These are phyloP conservation scores for Lachnellula occidentalis DNA, from an alignment of 2,329 filamentous ascomycete genomes.

Conservation along the genomic window DNA sequence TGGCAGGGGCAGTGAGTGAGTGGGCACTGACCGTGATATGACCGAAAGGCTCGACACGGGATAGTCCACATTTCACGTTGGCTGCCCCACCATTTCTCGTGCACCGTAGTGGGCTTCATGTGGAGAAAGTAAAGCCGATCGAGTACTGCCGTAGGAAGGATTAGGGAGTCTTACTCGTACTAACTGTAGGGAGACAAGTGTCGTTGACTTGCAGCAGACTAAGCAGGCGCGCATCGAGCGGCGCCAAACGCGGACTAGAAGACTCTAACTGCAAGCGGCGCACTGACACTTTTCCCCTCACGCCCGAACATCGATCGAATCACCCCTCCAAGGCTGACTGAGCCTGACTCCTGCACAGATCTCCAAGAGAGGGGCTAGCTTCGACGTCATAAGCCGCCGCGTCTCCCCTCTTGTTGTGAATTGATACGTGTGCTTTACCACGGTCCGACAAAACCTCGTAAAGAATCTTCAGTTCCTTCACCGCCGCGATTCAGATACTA, in stretches of 20 bases:
- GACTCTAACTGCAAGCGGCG: neutral
- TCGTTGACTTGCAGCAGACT: neutral
- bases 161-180: neutral
- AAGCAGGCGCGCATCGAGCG: neutral
- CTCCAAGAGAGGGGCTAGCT: neutral
- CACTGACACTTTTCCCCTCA: neutral
- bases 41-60: constrained; percentile 4
- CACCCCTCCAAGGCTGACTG: neutral
- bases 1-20: constrained; percentile 1
- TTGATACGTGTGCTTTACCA: neutral
- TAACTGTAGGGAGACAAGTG: neutral
- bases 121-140: neutral
- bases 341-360: constrained; percentile 1
- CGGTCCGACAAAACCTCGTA: constrained; percentile 14
- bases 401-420: constrained; percentile 6
- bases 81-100: constrained; percentile 8
- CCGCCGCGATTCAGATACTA: constrained; percentile 7
- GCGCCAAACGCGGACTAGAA: constrained; percentile 8
- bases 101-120: neutral
- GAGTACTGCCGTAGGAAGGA: neutral
- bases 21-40: constrained; percentile 12
- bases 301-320: neutral
- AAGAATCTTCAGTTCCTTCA: constrained; percentile 12
- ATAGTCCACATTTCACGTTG: constrained; percentile 11
- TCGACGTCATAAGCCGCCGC: constrained; percentile 17